Conservation (phyloP, 2,329 filamentous ascomycete genomes). For the Ascomycota sp. region DNA sequence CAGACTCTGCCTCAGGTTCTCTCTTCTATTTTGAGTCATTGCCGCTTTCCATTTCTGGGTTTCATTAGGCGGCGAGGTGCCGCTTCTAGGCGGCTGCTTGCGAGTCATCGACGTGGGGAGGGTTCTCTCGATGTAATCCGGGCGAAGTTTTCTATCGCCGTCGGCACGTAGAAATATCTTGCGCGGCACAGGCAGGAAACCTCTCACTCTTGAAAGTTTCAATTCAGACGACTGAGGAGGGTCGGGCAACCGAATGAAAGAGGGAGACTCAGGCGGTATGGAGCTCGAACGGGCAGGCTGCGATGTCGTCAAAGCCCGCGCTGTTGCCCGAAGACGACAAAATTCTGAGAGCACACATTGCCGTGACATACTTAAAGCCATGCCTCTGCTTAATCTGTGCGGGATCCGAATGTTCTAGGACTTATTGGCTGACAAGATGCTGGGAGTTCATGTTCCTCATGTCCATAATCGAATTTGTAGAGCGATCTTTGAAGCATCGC, state of each 20-base stretch:
- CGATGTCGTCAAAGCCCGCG: constrained; percentile 15
- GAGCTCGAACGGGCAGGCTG: constrained; percentile 22
- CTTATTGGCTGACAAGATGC: no score
- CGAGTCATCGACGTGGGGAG: constrained; percentile 31
- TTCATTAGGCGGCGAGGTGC: constrained; percentile 6
- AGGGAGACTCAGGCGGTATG: constrained; percentile 71
- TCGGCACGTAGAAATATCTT: constrained; percentile 47
- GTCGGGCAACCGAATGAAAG: constrained; percentile 64
- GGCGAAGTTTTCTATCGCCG: constrained; percentile 37
- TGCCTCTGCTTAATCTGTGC: constrained; percentile 1
- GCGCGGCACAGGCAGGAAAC: constrained; percentile 65
- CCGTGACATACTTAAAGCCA: constrained; percentile 9
- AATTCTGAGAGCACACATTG: constrained; percentile 8
- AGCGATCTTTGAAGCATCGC: no score
- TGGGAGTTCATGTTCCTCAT: no score
- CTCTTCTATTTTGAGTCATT: constrained; percentile 51
- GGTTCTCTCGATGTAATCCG: constrained; percentile 38
- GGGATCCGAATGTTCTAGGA: no score
- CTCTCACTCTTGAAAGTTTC: constrained; percentile 36
- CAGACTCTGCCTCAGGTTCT: constrained; percentile 53
- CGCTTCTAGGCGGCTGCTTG: constrained; percentile 9
- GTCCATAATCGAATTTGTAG: no score
- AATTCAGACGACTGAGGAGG: constrained; percentile 47
- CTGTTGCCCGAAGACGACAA: constrained; percentile 7
- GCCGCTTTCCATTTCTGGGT: constrained; percentile 43